Conservation (phyloP, 495 filamentous ascomycete genomes). For the Niebla homalea region DNA sequence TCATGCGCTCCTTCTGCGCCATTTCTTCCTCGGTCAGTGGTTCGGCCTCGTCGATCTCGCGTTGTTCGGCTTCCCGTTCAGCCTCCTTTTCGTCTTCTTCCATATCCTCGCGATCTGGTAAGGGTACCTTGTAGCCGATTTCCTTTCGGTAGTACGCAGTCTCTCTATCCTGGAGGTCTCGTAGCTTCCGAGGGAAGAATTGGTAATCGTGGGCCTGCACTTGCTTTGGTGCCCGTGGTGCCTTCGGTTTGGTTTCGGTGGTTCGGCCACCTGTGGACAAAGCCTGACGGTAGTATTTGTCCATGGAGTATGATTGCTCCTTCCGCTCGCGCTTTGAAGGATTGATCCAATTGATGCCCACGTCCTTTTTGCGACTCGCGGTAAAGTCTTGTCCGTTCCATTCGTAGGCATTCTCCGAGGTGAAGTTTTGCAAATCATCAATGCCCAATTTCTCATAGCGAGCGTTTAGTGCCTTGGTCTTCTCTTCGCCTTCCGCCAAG, state of each 20-base stretch:
- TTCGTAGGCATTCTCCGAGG: slow-evolving; percentile 89
- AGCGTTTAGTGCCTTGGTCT: slow-evolving; percentile 78
- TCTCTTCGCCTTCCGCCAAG: slow-evolving; percentile 70
- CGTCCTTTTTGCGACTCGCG: slow-evolving; percentile 75
- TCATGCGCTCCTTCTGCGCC: slow-evolving; percentile 65
- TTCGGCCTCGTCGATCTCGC: slow-evolving; percentile 81
- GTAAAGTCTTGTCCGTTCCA: slow-evolving; percentile 98
- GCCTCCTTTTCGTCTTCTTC: slow-evolving; percentile 72
- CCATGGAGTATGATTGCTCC: slow-evolving; percentile 94
- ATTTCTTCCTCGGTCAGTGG: slow-evolving; percentile 84
- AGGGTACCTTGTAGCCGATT: slow-evolving; percentile 80
- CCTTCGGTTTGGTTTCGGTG: slow-evolving; percentile 83
- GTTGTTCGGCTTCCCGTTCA: slow-evolving; percentile 76
- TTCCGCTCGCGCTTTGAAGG: slow-evolving; percentile 97
- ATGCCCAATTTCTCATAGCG: slow-evolving; percentile 97
- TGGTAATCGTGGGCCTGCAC: slow-evolving; percentile 89
- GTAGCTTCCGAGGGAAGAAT: slow-evolving; percentile 74
- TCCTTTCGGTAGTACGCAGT: slow-evolving; percentile 93
- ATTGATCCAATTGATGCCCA: slow-evolving; percentile 95
- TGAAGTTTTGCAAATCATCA: slow-evolving; percentile 96
- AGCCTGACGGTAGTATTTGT: slow-evolving; percentile 95
- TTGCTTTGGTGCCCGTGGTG: slow-evolving; percentile 91
- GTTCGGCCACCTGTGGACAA: slow-evolving; percentile 73
- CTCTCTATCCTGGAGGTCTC: slow-evolving; percentile 88
- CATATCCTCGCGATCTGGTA: slow-evolving; percentile 74